These are phyloP conservation scores for Pythium utonaiense DNA, from an alignment of 352 stramenopile species.

Conservation along the genomic window DNA sequence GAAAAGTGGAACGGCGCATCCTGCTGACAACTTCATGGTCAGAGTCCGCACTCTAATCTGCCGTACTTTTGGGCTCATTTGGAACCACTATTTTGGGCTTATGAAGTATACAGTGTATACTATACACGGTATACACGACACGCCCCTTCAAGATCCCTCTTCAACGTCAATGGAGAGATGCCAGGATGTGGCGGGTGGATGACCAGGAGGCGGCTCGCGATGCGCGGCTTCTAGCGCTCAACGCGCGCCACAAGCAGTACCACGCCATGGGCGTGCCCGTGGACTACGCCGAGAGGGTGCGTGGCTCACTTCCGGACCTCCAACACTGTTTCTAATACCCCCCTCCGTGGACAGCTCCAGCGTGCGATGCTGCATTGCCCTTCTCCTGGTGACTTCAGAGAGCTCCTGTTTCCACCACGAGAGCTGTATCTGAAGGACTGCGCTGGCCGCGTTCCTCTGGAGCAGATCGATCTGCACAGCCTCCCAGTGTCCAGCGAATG, in stretches of 20 bases:
- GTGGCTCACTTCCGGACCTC: background rate
- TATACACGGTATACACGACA: background rate
- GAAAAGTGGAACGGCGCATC: background rate
- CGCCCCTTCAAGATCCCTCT: constrained; percentile 14
- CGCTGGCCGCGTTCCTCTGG: background rate
- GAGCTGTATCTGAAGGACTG: constrained; percentile 23
- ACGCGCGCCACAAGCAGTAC: constrained; percentile 14
- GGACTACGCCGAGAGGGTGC: constrained; percentile 22
- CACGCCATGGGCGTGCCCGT: constrained; percentile 5
- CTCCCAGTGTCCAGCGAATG: constrained; percentile 14
- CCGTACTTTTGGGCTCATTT: no score
- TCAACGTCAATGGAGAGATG: background rate
- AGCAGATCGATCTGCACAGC: constrained; percentile 13
- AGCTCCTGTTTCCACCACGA: constrained; percentile 2
- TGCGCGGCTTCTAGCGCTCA: constrained; percentile 10
- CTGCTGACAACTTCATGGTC: no score
- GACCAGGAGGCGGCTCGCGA: constrained; percentile 18
- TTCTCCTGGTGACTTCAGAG: constrained; percentile 2
- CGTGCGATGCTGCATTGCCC: background rate
- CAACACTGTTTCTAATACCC: background rate
- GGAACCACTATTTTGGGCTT: background rate
- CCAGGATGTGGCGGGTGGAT: constrained; percentile 20
- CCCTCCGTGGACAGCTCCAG: background rate
- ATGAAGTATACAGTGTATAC: background rate
- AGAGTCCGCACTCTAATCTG: no score